Base-by-base conservation (phyloP, 352 stramenopile species). In the Phytophthora citrophthora region DNA sequence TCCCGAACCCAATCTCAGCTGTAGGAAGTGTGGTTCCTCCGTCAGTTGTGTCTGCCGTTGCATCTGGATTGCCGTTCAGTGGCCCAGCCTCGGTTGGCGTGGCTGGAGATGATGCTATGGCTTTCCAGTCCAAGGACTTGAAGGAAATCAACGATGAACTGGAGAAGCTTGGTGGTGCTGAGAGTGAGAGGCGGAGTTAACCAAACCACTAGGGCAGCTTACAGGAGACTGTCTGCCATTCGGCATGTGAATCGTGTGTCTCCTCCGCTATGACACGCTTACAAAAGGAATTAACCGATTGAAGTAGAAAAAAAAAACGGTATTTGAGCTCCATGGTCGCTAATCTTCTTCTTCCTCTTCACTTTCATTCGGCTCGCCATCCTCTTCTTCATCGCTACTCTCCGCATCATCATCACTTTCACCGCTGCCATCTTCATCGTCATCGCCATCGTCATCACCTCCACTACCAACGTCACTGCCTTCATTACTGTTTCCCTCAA, bases 1-100 rank as follows among this genome's bases (percentile, higher is more conserved):
- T 92, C n/a, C 85, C 87, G 6, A 95, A 95, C 72, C 87, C 87
- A 50, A 89, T 95, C 60, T 79, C 80, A 4, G 79, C 80, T 29
- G 53, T 93, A 16, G 75, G 77, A 50, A 83, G 66, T 31, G 61
- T 84, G 20, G 49, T 91, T 41, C 81, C 80, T 5, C 34, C 78
- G 9, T 83, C 74, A 1, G 36, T 91, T 15, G 69, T 81, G 4
- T 79, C 78, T 9, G 69, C 74, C 40, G 51, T 90, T 34, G 71
- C 72, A 15, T 70, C 72, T 1, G 61, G 79, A 12, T 72, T 91
- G 44, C 75, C 75, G 20, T 70, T 91, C 2, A 54, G 18, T 8
- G 52, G 51, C 26, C 29, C 60, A 16, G 29, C 39, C 4, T 32
- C 50, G 12, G 52, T 47, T 44, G 10, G 60, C 16, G 20, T 46